These are phyloP conservation scores for Phytopythium kandeliae DNA, from an alignment of 352 stramenopile genomes.

Conservation along the genomic window DNA sequence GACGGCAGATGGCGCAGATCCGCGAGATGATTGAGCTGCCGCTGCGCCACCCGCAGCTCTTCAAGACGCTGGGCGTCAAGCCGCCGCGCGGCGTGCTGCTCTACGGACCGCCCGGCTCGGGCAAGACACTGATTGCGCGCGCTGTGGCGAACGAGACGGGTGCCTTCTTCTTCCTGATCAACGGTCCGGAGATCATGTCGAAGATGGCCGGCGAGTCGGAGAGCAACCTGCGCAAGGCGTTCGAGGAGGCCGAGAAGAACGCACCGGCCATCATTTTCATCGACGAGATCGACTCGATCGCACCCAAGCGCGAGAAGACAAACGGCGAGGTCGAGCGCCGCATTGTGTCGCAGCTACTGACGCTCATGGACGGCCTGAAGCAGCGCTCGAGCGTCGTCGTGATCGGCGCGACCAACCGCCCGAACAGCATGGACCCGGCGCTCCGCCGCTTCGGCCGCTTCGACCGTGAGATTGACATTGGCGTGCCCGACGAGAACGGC, in stretches of 20 bases:
- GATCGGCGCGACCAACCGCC: slow-evolving; percentile 99
- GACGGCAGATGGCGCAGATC: slow-evolving; percentile 99
- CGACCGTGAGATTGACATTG: slow-evolving; percentile 99
- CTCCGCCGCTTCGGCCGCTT: slow-evolving; percentile 98
- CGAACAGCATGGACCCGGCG: slow-evolving; percentile 97
- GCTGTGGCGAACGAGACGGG: slow-evolving; percentile 99
- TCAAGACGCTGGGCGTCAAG: slow-evolving; percentile 99
- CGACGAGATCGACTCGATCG: slow-evolving; percentile 99
- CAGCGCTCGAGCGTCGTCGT: slow-evolving; percentile 94
- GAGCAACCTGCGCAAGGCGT: slow-evolving; percentile 94
- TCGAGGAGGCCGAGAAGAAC: slow-evolving; percentile 99
- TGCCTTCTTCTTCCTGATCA: slow-evolving; percentile 99
- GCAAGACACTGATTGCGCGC: slow-evolving; percentile 99
- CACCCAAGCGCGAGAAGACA: slow-evolving; percentile 98
- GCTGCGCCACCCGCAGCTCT: slow-evolving; percentile 96
- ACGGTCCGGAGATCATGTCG: slow-evolving; percentile 99
- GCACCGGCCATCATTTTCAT: slow-evolving; percentile 99
- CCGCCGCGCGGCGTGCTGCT: slow-evolving; percentile 98
- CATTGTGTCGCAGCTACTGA: slow-evolving; percentile 98
- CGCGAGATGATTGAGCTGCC: slow-evolving; percentile 99
- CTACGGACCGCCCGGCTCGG: slow-evolving; percentile 96
- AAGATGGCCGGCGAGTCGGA: slow-evolving; percentile 96
- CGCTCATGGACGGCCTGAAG: slow-evolving; percentile 98
- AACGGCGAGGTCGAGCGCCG: slow-evolving; percentile 98
- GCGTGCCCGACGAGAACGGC: slow-evolving; percentile 98